A percentile compares a stretch with the other conserved stretches of the same genome.
Conservation (phyloP, 305 asterid genomes). For the Rubia occidens region DNA sequence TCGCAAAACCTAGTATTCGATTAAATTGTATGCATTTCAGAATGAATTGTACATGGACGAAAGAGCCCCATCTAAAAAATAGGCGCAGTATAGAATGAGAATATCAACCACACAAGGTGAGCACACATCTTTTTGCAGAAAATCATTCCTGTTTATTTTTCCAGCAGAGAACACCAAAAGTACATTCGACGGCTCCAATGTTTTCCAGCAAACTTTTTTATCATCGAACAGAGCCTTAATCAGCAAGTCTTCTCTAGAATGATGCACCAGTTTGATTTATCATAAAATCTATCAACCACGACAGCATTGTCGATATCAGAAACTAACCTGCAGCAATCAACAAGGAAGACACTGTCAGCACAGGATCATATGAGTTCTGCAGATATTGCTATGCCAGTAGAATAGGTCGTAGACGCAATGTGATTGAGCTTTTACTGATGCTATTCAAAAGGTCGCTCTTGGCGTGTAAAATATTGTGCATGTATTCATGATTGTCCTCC, state of each 20-base stretch:
- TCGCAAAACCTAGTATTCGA: background rate
- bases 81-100: background rate
- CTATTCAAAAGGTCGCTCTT: background rate
- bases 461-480: background rate
- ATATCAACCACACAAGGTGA: background rate
- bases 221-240: slow-evolving; percentile 5
- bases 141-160: background rate
- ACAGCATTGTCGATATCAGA: slow-evolving; percentile 54
- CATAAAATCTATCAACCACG: slow-evolving; percentile 63
- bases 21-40: background rate
- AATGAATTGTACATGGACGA: background rate
- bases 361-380: background rate
- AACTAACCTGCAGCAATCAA: slow-evolving; percentile 44
- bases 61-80: slow-evolving; percentile 1
- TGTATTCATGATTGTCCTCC: background rate
- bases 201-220: background rate
- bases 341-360: background rate
- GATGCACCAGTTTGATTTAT: slow-evolving; percentile 92
- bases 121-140: background rate
- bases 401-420: background rate
- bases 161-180: background rate
- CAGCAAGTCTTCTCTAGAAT: slow-evolving; percentile 70
- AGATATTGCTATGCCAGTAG: background rate
- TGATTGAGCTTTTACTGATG: background rate
- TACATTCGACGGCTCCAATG: background rate